A percentile compares a stretch with the other conserved stretches of the same genome.
Evolutionary conservation across 176 grass and related monocot species (phyloP).

Genomic region (Carex kokanica): DNA sequence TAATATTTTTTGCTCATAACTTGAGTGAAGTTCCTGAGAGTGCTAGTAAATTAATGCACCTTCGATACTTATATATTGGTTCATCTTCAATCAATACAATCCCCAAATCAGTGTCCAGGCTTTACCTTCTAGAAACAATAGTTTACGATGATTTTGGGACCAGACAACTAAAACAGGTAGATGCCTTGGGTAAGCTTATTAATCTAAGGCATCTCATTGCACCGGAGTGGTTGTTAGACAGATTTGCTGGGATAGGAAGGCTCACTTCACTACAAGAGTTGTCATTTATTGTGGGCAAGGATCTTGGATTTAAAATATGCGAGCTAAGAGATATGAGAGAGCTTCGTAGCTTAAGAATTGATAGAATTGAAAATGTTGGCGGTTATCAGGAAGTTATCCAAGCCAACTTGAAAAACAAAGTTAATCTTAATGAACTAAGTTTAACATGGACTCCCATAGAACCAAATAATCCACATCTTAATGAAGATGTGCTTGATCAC

Average conservation of each 20-base stretch:
- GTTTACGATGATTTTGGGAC: too few relatives aligned
- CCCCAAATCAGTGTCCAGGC: too few relatives aligned
- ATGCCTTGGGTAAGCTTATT: constrained; percentile 14
- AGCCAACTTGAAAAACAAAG: constrained; percentile 15
- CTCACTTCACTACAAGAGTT: constrained; percentile 24
- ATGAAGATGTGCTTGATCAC: constrained; percentile 15
- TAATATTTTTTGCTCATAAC: too few relatives aligned
- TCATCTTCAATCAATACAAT: too few relatives aligned
- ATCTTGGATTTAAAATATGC: constrained; percentile 15
- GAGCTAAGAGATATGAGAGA: constrained; percentile 29
- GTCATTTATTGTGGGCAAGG: background rate
- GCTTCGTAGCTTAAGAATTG: constrained; percentile 5
- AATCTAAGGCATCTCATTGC: constrained; percentile 20
- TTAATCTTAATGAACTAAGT: background rate
- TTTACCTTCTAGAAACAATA: too few relatives aligned
- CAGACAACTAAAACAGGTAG: too few relatives aligned
- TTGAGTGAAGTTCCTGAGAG: too few relatives aligned
- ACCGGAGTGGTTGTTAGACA: background rate
- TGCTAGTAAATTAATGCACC: too few relatives aligned
- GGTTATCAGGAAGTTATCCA: constrained; percentile 1
- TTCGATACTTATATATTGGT: too few relatives aligned
- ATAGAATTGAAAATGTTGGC: background rate
- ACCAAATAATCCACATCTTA: background rate
- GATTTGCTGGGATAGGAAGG: background rate
- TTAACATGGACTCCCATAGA: background rate